These are phyloP conservation scores for Naganishia vaughanmartiniae DNA, from an alignment of 768 basidiomycete species.

Conservation along the genomic window DNA sequence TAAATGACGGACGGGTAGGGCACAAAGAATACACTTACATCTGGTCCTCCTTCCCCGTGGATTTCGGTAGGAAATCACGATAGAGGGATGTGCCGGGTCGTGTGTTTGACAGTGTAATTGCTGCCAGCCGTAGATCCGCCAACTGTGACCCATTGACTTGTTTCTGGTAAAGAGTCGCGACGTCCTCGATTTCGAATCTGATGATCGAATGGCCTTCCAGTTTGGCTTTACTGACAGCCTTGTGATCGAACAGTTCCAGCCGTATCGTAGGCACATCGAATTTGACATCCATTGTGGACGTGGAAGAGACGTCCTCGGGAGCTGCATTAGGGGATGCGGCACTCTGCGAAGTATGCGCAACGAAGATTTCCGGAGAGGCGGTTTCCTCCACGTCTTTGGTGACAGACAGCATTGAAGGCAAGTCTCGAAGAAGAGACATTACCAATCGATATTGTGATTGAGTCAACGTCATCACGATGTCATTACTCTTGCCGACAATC, in stretches of 20 bases:
- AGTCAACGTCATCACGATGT: constrained; percentile 77
- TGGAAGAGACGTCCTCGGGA: not conserved
- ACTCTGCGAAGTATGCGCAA: not conserved
- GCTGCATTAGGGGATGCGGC: not conserved
- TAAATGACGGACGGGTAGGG: not conserved
- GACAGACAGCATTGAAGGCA: not conserved
- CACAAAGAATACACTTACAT: constrained; percentile 54
- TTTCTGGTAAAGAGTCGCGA: constrained; percentile 72
- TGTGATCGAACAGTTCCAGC: constrained; percentile 77
- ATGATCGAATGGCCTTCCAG: constrained; percentile 78
- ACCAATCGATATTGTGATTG: constrained; percentile 76
- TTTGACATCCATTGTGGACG: constrained; percentile 66
- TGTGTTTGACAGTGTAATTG: constrained; percentile 87
- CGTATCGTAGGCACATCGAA: constrained; percentile 70
- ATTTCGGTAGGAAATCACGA: constrained; percentile 91
- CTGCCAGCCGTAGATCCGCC: constrained; percentile 80
- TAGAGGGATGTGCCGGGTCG: constrained; percentile 76
- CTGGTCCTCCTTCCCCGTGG: constrained; percentile 78
- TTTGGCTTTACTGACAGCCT: constrained; percentile 60
- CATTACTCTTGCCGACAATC: constrained; percentile 73
- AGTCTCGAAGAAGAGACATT: constrained; percentile 48
- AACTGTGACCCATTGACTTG: constrained; percentile 80
- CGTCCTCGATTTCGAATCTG: constrained; percentile 76
- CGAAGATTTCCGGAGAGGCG: not conserved
- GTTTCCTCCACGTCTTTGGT: not conserved